Percentiles rank a stretch among this genome's conserved stretches.
Conservation (phyloP, 169 alveolate species). For the Eimeria falciformis region DNA sequence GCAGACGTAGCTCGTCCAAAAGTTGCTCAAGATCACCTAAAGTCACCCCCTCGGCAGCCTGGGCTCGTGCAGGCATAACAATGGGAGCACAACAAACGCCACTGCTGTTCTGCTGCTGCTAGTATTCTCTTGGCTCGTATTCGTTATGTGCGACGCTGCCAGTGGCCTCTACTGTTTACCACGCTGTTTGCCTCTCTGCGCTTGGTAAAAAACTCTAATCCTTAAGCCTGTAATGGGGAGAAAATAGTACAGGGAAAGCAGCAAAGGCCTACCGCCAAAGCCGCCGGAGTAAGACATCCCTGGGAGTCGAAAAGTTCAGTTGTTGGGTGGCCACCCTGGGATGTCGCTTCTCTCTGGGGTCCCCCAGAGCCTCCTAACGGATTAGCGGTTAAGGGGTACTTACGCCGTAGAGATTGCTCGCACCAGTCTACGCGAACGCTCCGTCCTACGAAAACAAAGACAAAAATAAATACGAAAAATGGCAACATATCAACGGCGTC, state of each 20-base stretch:
- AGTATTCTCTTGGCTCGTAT: no score
- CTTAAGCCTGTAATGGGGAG: no score
- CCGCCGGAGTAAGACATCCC: slow-evolving; percentile 6
- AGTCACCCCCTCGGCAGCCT: neutral
- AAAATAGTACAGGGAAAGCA: neutral
- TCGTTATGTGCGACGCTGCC: no score
- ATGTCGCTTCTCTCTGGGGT: neutral
- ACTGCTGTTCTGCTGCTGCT: no score
- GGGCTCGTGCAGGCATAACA: neutral
- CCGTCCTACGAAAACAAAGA: neutral
- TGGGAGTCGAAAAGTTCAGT: neutral
- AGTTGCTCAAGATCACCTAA: slow-evolving; percentile 20
- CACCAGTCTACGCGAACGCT: slow-evolving; percentile 18
- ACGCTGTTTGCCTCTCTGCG: no score
- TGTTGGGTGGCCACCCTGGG: neutral
- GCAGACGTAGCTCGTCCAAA: slow-evolving; percentile 36
- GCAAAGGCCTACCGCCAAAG: slow-evolving; percentile 16
- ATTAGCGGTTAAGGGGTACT: neutral
- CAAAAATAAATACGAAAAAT: no score
- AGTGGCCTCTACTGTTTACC: no score
- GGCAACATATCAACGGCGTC: no score
- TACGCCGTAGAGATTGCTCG: neutral
- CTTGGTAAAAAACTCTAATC: no score
- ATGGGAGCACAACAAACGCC: no score
- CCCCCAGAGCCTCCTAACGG: neutral